Evolutionary conservation across 139 green algal species (phyloP).

Genomic region (Coelastrella sp.): DNA sequence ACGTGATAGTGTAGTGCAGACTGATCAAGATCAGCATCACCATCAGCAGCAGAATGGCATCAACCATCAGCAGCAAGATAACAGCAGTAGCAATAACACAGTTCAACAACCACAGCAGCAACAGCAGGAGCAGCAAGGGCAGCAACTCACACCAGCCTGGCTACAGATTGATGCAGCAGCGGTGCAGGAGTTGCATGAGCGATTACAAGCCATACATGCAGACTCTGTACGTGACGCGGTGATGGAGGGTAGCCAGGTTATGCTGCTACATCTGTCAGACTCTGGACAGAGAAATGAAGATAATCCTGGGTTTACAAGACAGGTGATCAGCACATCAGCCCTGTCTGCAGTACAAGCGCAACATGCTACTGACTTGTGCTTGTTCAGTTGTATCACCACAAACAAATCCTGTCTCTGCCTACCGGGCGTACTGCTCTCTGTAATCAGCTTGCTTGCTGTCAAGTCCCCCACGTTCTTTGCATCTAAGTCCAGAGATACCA

Average conservation of each 20-base stretch:
- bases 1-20: neutral
- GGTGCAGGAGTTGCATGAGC: constrained; percentile 34
- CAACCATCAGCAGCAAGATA: neutral
- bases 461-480: too few relatives aligned
- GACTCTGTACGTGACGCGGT: constrained; percentile 10
- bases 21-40: constrained; percentile 29
- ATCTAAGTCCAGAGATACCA: too few relatives aligned
- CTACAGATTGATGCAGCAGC: constrained; percentile 34
- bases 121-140: constrained; percentile 16
- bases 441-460: too few relatives aligned
- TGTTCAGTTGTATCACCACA: too few relatives aligned
- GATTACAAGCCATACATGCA: neutral
- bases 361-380: too few relatives aligned
- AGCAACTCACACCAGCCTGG: constrained; percentile 15
- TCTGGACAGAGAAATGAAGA: neutral
- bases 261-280: constrained; percentile 39
- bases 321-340: too few relatives aligned
- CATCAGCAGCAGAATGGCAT: constrained; percentile 5
- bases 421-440: too few relatives aligned
- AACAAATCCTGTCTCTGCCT: too few relatives aligned
- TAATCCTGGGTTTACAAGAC: constrained; percentile 33
- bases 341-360: too few relatives aligned
- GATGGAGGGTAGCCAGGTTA: neutral
- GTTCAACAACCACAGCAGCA: neutral
- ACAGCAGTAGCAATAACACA: neutral